Evolutionary conservation across 2,329 filamentous ascomycete species (phyloP), one percentile per base, ranked within the genome.

Genomic region (Penicillium sp.): DNA sequence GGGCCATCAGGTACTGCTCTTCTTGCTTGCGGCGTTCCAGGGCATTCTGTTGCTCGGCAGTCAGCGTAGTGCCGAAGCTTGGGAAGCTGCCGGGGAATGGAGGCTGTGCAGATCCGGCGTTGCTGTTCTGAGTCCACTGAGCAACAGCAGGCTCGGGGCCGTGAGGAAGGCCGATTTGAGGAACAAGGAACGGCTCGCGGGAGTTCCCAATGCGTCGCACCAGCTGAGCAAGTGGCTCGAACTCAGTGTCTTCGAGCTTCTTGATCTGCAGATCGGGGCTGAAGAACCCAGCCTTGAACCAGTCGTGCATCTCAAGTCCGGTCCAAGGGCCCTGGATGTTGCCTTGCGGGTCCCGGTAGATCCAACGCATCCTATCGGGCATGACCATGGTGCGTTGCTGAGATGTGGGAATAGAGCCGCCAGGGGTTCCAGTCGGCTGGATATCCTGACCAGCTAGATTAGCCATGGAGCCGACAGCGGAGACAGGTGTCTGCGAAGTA

Each of bases 241-340:
- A 99, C 46, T 99, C 93, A 0, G 82, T 80, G 67, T 99, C 94
- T 70, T 99, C 94, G 5, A 93, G 81, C 71, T 96, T 96, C 78
- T 95, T 97, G 31, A 99, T 94, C 41, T 95, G 85, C 18, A 99
- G 81, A 65, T 99, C 93, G 0, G 93, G 88, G 0, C 91, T 96
- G 75, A 99, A 99, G 77, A 97, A 99, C 43, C 93, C 92, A 36
- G 92, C 93, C 72, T 97, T 97, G 77, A 97, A 99, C 94, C 94
- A 99, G 66, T 99, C 95, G 64, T 99, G 95, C 94, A 99, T 99
- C 74, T 99, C 94, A 46, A 99, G 78, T 1, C 94, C 94, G 38
- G 92, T 97, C 76, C 94, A 99, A 0, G 94, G 94, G 0, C 94
- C 94, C 70, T 99, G 94, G 5, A 91, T 88, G 58, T 90, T 88